Conservation (phyloP, 257 asterid genomes). For the Gentiana dahurica region DNA sequence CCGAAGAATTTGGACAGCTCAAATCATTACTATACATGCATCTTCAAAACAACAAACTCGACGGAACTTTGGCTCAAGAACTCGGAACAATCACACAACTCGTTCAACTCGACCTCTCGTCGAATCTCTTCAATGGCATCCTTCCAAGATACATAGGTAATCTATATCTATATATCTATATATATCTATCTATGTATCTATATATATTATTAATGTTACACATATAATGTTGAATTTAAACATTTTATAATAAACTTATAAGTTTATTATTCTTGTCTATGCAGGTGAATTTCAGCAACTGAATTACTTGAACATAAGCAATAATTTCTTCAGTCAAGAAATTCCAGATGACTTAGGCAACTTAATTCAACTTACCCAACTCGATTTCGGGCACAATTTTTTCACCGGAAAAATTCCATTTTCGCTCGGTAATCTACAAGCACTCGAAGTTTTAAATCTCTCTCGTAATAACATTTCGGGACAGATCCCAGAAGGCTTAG, state of each 20-base stretch:
- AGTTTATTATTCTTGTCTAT: no score
- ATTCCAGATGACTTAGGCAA: conserved; percentile 25
- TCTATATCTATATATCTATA: neutral
- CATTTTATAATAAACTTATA: no score
- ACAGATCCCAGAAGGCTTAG: conserved; percentile 16
- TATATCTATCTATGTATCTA: no score
- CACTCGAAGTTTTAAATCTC: conserved; percentile 18
- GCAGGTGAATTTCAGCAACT: conserved; percentile 16
- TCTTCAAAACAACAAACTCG: conserved; percentile 18
- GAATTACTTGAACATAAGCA: conserved; percentile 17
- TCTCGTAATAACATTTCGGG: conserved; percentile 36
- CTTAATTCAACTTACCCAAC: conserved; percentile 7
- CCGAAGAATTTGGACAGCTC: conserved; percentile 15
- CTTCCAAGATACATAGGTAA: conserved; percentile 25
- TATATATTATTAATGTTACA: no score
- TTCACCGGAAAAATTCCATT: conserved; percentile 25
- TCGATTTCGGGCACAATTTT: conserved; percentile 28
- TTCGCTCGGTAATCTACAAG: neutral
- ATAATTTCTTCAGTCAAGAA: conserved; percentile 12
- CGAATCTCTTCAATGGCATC: conserved; percentile 20
- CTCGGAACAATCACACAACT: conserved; percentile 13
- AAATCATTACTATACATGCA: conserved; percentile 8
- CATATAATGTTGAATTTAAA: no score
- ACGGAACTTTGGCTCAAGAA: conserved; percentile 24
- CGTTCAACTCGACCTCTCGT: conserved; percentile 12